Conservation (phyloP, 73 alveolate genomes). For the Stentor coeruleus region DNA sequence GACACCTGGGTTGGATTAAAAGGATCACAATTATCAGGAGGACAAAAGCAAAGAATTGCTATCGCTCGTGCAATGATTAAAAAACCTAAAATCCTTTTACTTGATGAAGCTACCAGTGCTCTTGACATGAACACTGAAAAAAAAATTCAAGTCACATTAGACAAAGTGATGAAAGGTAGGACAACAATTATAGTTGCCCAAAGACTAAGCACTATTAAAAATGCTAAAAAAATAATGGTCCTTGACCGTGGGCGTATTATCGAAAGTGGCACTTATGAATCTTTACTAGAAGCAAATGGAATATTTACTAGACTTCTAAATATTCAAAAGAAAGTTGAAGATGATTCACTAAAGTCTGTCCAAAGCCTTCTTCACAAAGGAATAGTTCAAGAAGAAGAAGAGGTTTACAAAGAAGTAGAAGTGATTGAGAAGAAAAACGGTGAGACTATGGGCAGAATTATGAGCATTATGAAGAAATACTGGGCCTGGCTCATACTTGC, state of each 20-base stretch:
- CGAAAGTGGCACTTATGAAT: conserved; percentile 66
- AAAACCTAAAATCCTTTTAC: conserved; percentile 54
- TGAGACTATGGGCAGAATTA: background rate
- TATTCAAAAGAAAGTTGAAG: background rate
- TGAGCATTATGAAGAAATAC: background rate
- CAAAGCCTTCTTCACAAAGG: background rate
- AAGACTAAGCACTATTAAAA: conserved; percentile 60
- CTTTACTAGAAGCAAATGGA: conserved; percentile 55
- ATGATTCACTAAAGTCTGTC: background rate
- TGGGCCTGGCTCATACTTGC: background rate
- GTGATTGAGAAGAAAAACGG: background rate
- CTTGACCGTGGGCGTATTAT: conserved; percentile 60
- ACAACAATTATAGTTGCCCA: conserved; percentile 72
- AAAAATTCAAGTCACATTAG: conserved; percentile 41
- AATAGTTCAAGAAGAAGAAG: background rate
- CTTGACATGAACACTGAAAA: conserved; percentile 62
- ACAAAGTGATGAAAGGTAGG: conserved; percentile 45
- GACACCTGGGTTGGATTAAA: conserved; percentile 48
- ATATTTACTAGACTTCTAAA: conserved; percentile 44
- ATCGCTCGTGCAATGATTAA: conserved; percentile 67
- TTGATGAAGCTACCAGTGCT: conserved; percentile 73
- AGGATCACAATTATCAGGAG: conserved; percentile 76
- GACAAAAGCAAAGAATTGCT: conserved; percentile 83
- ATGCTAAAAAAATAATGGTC: conserved; percentile 66
- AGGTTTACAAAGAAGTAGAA: background rate